Evolutionary conservation across 148 eudicot species (phyloP).

Genomic region (Fagopyrum esculentum): DNA sequence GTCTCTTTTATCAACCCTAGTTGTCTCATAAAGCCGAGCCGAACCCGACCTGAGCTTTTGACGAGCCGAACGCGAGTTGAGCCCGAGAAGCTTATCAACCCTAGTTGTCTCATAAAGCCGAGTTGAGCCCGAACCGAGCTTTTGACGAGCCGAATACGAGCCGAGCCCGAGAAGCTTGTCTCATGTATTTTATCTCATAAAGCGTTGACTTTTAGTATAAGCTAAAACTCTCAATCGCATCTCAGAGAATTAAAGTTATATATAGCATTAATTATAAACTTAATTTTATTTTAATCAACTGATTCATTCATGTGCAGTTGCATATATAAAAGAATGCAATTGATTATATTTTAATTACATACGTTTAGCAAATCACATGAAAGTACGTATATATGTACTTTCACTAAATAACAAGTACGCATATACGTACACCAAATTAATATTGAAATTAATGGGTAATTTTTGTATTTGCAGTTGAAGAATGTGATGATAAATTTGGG

Average conservation of each 20-base stretch:
- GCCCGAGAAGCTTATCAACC: too few relatives aligned
- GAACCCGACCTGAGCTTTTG: too few relatives aligned
- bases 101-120: too few relatives aligned
- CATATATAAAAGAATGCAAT: not conserved
- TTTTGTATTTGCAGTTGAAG: conserved; percentile 20
- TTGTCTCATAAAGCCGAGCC: too few relatives aligned
- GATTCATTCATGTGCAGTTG: conserved; percentile 9
- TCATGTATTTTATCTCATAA: too few relatives aligned
- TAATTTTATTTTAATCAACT: not conserved
- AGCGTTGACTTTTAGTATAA: not conserved
- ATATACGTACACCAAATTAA: not conserved
- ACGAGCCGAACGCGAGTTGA: too few relatives aligned
- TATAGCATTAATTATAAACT: not conserved
- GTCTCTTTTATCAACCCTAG: too few relatives aligned
- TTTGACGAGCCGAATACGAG: too few relatives aligned
- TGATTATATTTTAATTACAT: not conserved
- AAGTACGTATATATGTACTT: conserved; percentile 8
- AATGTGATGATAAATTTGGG: conserved; percentile 33
- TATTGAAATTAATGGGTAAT: not conserved
- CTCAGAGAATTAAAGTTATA: not conserved
- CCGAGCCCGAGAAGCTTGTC: too few relatives aligned
- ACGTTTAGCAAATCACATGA: conserved; percentile 5
- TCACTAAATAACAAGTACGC: not conserved
- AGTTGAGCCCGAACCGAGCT: too few relatives aligned
- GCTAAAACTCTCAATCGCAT: not conserved